A percentile compares a stretch with the other conserved stretches of the same genome.
phyloP scores from a whole-genome alignment of 306 rosid species.

The Heteromeles arbutifolia region DNA sequence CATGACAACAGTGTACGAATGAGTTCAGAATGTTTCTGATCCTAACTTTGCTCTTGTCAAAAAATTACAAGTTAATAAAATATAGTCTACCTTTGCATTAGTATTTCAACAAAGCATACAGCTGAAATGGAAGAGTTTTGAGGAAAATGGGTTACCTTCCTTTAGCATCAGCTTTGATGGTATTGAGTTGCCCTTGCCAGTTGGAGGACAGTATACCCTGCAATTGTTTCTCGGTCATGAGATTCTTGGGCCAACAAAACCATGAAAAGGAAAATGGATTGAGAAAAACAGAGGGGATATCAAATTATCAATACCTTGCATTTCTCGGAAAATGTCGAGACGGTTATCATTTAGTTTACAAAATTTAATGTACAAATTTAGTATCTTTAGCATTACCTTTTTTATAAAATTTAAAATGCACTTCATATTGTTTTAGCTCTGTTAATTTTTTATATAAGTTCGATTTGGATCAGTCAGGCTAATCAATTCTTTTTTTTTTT shows the following conservation, averaged over 20 bases:
- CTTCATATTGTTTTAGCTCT: too few species aligned
- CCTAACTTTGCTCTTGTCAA: neutral
- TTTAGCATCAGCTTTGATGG: conserved; percentile 77
- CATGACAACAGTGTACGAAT: neutral
- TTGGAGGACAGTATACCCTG: conserved; percentile 76
- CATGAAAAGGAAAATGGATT: too few species aligned
- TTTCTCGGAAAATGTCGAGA: conserved; percentile 63
- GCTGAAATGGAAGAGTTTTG: neutral
- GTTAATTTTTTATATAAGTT: too few species aligned
- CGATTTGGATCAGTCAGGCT: too few species aligned
- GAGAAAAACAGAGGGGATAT: neutral
- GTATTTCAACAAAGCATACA: conserved; percentile 28
- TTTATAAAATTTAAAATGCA: too few species aligned
- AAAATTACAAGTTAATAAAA: neutral
- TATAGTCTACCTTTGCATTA: conserved; percentile 40
- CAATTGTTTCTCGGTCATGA: neutral
- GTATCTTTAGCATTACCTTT: accelerated
- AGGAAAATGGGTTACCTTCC: conserved; percentile 56
- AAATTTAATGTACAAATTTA: too few species aligned
- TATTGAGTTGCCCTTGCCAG: conserved; percentile 78
- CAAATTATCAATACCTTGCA: conserved; percentile 70
- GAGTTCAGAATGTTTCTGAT: neutral
- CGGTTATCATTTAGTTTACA: neutral
- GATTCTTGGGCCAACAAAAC: neutral
- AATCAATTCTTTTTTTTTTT: too few species aligned